A percentile compares a stretch with the other conserved stretches of the same genome.
Conservation (phyloP, 2,329 filamentous ascomycete genomes). For the Talaromyces piceae region DNA sequence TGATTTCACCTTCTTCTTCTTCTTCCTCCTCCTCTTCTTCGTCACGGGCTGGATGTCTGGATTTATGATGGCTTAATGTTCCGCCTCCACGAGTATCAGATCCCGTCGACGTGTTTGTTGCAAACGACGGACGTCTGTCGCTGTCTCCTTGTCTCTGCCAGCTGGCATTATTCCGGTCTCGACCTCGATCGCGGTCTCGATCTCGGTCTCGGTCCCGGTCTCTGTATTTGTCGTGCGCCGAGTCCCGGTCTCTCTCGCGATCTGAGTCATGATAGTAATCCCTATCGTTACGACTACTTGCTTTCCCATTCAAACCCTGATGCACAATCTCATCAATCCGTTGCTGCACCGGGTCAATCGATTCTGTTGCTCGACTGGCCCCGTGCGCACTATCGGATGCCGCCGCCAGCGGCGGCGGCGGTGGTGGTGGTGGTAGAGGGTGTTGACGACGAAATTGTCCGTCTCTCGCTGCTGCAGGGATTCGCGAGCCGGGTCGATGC, state of each 20-base stretch:
- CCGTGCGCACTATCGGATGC: slow-evolving; percentile 10
- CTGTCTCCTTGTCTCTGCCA: neutral
- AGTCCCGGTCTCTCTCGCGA: slow-evolving; percentile 5
- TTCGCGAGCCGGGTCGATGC: slow-evolving; percentile 9
- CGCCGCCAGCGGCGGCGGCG: slow-evolving; percentile 12
- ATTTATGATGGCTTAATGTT: neutral
- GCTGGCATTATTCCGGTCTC: slow-evolving; percentile 5
- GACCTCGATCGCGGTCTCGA: neutral
- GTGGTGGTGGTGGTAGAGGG: slow-evolving; percentile 15
- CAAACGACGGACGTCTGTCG: neutral
- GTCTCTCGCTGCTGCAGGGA: slow-evolving; percentile 9
- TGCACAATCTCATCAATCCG: slow-evolving; percentile 31
- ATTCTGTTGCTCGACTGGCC: neutral
- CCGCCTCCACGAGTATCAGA: neutral
- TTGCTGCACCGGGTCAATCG: slow-evolving; percentile 26
- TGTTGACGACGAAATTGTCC: slow-evolving; percentile 15
- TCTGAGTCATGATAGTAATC: slow-evolving; percentile 13
- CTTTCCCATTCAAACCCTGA: slow-evolving; percentile 15
- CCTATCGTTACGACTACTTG: slow-evolving; percentile 9
- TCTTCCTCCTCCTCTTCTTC: slow-evolving; percentile 13
- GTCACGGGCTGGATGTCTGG: neutral
- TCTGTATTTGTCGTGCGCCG: neutral
- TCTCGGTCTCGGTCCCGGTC: slow-evolving; percentile 1
- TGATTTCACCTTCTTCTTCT: slow-evolving; percentile 7
- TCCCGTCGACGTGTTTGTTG: neutral